A percentile compares a stretch with the other conserved stretches of the same genome.
These are phyloP conservation scores for Kodamaea alishanica DNA, from an alignment of 1,139 yeast genomes.

Conservation along the genomic window DNA sequence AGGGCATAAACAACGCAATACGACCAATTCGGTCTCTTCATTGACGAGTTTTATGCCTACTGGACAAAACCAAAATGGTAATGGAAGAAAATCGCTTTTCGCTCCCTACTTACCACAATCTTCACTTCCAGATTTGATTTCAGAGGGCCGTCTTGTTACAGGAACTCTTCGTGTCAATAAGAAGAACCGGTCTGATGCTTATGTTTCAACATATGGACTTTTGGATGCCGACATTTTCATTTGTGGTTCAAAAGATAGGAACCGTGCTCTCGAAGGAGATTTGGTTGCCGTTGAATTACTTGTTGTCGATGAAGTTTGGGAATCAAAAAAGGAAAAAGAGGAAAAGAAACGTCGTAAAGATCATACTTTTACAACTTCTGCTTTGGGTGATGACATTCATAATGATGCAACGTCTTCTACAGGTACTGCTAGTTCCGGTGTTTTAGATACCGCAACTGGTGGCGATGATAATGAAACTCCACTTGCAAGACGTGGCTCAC, in stretches of 20 bases:
- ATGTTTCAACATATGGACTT: constrained; percentile 92
- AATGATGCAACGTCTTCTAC: constrained; percentile 64
- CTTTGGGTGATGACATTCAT: constrained; percentile 59
- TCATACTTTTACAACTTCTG: constrained; percentile 35
- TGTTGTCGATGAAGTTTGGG: constrained; percentile 98
- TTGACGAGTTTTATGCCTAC: constrained; percentile 34
- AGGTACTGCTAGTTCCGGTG: constrained; percentile 17
- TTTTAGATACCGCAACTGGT: constrained; percentile 11
- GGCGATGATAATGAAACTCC: constrained; percentile 19
- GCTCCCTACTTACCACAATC: constrained; percentile 96
- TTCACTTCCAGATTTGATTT: constrained; percentile 80
- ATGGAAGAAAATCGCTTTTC: constrained; percentile 77
- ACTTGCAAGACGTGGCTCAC: constrained; percentile 80
- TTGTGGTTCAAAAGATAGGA: constrained; percentile 98
- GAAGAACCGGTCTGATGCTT: constrained; percentile 95
- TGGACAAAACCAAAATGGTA: constrained; percentile 23
- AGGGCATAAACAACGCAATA: constrained; percentile 50
- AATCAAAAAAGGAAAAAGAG: constrained; percentile 90
- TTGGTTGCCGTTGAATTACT: constrained; percentile 91
- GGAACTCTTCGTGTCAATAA: constrained; percentile 92
- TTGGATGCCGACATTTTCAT: constrained; percentile 95
- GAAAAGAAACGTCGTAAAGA: constrained; percentile 95
- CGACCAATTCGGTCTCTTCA: constrained; percentile 59
- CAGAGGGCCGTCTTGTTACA: constrained; percentile 87
- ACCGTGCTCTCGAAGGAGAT: constrained; percentile 95